These are phyloP conservation scores for Ilex paraguariensis DNA, from an alignment of 305 asterid genomes.

Conservation along the genomic window DNA sequence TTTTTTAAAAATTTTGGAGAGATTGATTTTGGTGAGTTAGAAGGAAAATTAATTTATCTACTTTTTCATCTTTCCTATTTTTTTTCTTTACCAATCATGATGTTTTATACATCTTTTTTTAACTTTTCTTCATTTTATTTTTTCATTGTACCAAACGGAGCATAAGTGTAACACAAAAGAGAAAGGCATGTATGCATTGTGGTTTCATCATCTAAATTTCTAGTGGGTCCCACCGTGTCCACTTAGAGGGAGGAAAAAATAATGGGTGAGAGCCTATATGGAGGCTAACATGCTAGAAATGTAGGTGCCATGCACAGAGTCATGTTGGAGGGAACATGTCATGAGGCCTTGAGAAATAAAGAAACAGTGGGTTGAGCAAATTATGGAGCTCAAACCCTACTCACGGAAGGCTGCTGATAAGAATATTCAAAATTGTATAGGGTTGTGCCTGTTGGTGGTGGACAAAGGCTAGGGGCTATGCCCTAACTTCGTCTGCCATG, in stretches of 20 bases:
- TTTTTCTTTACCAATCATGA: no score
- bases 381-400: slow-evolving; percentile 15
- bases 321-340: slow-evolving; percentile 32
- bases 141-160: no score
- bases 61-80: no score
- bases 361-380: slow-evolving; percentile 19
- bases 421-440: slow-evolving; percentile 10
- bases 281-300: slow-evolving; percentile 21
- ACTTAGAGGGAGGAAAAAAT: slow-evolving; percentile 10
- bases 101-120: no score
- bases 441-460: slow-evolving; percentile 22
- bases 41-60: no score
- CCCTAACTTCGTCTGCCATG: slow-evolving; percentile 2
- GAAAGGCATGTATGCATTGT: slow-evolving; percentile 1
- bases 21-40: no score
- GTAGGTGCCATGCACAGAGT: slow-evolving; percentile 9
- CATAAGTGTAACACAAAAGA: not conserved
- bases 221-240: slow-evolving; percentile 16
- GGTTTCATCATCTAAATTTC: slow-evolving; percentile 12
- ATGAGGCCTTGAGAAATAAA: slow-evolving; percentile 28
- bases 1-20: no score
- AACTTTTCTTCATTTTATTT: no score
- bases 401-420: slow-evolving; percentile 14
- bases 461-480: slow-evolving; percentile 32
- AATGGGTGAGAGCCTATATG: slow-evolving; percentile 20